phyloP scores from a whole-genome alignment of 257 asterid genomes.

The Nicotiana noctiflora region DNA sequence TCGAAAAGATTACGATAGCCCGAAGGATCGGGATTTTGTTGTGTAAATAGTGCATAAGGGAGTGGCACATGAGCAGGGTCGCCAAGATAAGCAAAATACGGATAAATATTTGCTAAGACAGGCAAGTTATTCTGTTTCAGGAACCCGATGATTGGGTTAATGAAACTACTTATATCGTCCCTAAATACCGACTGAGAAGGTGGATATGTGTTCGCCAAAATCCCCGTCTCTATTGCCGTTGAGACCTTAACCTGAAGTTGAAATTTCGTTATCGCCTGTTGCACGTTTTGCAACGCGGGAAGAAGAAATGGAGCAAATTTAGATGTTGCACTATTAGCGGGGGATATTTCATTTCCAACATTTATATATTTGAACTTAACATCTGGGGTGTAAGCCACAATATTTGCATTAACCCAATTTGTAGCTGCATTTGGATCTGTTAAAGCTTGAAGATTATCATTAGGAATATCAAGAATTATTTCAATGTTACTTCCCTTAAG shows the following conservation, averaged over 20 bases:
- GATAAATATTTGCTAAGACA: conserved; percentile 24
- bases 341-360: conserved; percentile 35
- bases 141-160: conserved; percentile 14
- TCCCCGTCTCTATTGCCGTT: conserved; percentile 8
- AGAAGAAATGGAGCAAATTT: not conserved
- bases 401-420: conserved; percentile 28
- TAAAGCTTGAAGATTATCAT: conserved; percentile 16
- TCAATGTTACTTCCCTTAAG: conserved; percentile 25
- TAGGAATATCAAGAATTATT: conserved; percentile 23
- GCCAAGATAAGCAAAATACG: conserved; percentile 11
- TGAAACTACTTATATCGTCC: not conserved
- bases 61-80: not conserved
- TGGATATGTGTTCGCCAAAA: conserved; percentile 18
- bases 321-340: not conserved
- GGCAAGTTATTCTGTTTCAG: conserved; percentile 14
- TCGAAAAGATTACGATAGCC: too few species aligned
- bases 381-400: not conserved
- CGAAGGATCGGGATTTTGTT: too few species aligned
- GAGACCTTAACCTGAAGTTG: conserved; percentile 22
- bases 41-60: too few species aligned
- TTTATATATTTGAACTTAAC: conserved; percentile 30
- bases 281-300: conserved; percentile 27
- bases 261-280: conserved; percentile 1
- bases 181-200: conserved; percentile 25
- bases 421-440: conserved; percentile 6